Percentiles rank a stretch among this genome's conserved stretches.
phyloP scores from a whole-genome alignment of 805 yeast species.

The Pachysolen tannophilus region DNA sequence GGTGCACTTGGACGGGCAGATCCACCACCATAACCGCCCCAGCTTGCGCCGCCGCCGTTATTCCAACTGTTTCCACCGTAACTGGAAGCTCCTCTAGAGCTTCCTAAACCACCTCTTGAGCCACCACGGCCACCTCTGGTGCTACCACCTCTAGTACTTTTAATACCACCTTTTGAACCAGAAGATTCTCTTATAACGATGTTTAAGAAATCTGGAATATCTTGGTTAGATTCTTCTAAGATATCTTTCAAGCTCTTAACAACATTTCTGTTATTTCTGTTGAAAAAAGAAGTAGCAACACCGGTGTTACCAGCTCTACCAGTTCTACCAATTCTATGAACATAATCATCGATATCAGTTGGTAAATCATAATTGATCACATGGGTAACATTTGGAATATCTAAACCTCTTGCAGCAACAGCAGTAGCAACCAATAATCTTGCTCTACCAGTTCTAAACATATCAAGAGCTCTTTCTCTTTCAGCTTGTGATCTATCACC shows the following conservation, averaged over 20 bases:
- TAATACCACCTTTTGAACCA: slow-evolving; percentile 39
- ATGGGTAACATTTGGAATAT: slow-evolving; percentile 97
- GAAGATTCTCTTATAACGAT: slow-evolving; percentile 72
- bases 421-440: slow-evolving; percentile 98
- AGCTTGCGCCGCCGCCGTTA: slow-evolving; percentile 26
- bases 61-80: slow-evolving; percentile 26
- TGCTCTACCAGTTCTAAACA: slow-evolving; percentile 86
- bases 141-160: slow-evolving; percentile 47
- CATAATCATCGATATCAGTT: slow-evolving; percentile 95
- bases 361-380: slow-evolving; percentile 97
- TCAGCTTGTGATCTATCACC: slow-evolving; percentile 98
- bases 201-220: slow-evolving; percentile 83
- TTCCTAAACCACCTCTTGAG: slow-evolving; percentile 11
- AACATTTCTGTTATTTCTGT: slow-evolving; percentile 88
- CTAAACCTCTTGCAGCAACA: slow-evolving; percentile 99
- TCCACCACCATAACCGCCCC: slow-evolving; percentile 25
- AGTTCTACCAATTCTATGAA: slow-evolving; percentile 99
- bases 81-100: slow-evolving; percentile 11
- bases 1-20: slow-evolving; percentile 12
- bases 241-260: slow-evolving; percentile 83
- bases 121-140: slow-evolving; percentile 32
- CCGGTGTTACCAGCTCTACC: slow-evolving; percentile 99
- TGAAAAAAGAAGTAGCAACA: slow-evolving; percentile 96
- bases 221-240: slow-evolving; percentile 94
- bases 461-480: slow-evolving; percentile 94